A percentile compares a stretch with the other conserved stretches of the same genome.
These are phyloP conservation scores for Umbellularia californica DNA, from an alignment of 164 flowering plant genomes.

Conservation along the genomic window DNA sequence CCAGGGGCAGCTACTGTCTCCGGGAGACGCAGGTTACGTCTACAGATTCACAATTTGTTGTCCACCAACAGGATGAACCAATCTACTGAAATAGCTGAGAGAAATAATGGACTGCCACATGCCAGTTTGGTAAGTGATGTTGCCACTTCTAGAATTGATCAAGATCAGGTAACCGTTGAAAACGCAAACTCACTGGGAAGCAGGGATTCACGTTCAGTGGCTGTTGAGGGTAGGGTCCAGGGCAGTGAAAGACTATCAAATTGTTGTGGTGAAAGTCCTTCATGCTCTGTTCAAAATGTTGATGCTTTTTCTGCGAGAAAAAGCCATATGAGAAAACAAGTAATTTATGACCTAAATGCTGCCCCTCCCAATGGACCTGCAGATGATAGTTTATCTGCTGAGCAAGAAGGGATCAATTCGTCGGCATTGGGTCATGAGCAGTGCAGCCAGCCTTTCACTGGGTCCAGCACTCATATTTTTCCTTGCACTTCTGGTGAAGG, in stretches of 20 bases:
- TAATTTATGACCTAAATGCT: constrained; percentile 20
- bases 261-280: neutral
- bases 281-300: constrained; percentile 17
- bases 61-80: constrained; percentile 39
- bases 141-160: constrained; percentile 29
- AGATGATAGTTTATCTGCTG: constrained; percentile 25
- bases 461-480: constrained; percentile 18
- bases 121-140: constrained; percentile 20
- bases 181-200: constrained; percentile 23
- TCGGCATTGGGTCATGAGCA: constrained; percentile 27
- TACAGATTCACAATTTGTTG: constrained; percentile 48
- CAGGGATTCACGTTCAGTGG: constrained; percentile 21
- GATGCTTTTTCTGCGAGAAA: constrained; percentile 23
- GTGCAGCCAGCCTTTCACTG: constrained; percentile 28
- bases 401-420: constrained; percentile 19
- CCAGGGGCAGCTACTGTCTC: constrained; percentile 64
- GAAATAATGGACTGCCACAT: constrained; percentile 24
- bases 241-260: constrained; percentile 8
- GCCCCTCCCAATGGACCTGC: constrained; percentile 15
- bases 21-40: constrained; percentile 69
- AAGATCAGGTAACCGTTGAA: constrained; percentile 23
- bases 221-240: constrained; percentile 28
- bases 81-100: constrained; percentile 13
- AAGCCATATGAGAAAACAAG: constrained; percentile 26
- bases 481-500: constrained; percentile 14